These are phyloP conservation scores for Asterella californica DNA, from an alignment of 225 moss, liverwort and hornwort species.

Conservation along the genomic window DNA sequence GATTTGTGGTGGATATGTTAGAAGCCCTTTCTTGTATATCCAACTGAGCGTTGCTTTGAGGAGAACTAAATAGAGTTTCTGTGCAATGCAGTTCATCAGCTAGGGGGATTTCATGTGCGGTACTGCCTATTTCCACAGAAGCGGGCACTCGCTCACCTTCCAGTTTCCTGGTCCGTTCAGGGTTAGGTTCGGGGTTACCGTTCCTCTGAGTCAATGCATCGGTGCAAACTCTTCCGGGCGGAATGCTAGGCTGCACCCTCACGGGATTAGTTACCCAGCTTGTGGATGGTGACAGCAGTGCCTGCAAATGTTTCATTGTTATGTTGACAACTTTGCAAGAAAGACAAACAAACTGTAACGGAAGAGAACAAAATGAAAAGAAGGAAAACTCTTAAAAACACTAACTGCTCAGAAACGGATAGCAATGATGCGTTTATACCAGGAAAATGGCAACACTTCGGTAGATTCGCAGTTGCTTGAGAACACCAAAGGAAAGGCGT, in stretches of 20 bases:
- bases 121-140: not conserved
- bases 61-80: constrained; percentile 5
- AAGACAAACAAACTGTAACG: too few relatives aligned
- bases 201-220: not conserved
- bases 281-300: constrained; percentile 5
- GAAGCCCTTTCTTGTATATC: not conserved
- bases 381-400: not conserved
- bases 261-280: not conserved
- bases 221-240: not conserved
- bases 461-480: not conserved
- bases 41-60: not conserved
- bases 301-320: constrained; percentile 12
- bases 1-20: not conserved
- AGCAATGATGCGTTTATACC: not conserved
- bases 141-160: not conserved
- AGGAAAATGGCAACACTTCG: not conserved
- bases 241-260: not conserved
- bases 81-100: not conserved
- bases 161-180: not conserved
- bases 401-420: not conserved
- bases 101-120: not conserved
- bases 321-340: not conserved
- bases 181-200: not conserved
- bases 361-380: too few relatives aligned
- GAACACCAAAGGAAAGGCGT: not conserved